Conservation (phyloP, 164 flowering plant species). For the Aristolochia californica region DNA sequence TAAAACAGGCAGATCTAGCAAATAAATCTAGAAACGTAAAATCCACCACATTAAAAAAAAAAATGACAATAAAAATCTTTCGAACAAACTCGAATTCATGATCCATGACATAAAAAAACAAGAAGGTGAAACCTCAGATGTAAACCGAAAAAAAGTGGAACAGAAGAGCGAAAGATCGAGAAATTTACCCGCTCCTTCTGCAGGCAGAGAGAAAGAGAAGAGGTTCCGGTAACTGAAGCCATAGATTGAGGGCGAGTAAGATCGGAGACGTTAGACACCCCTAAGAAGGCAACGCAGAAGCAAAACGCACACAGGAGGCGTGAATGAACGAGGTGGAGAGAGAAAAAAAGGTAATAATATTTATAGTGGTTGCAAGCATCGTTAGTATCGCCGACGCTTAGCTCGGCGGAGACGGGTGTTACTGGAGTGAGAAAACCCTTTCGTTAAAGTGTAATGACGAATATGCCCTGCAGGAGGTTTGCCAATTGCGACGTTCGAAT, state of each 20-base stretch:
- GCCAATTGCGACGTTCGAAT: too few species aligned
- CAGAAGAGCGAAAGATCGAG: neutral
- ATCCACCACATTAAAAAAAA: too few species aligned
- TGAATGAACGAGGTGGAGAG: neutral
- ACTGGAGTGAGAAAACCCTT: too few species aligned
- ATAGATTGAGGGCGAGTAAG: neutral
- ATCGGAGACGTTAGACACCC: neutral
- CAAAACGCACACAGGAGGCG: neutral
- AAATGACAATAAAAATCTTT: too few species aligned
- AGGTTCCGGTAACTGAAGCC: conserved; percentile 7
- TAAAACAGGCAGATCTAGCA: too few species aligned
- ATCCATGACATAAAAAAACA: neutral
- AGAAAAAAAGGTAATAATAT: neutral
- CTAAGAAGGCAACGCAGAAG: neutral
- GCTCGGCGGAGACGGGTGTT: neutral
- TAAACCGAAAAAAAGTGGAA: neutral
- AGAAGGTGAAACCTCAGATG: too few species aligned
- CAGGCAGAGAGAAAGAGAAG: neutral
- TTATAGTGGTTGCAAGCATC: neutral
- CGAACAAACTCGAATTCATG: too few species aligned
- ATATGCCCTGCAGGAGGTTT: neutral
- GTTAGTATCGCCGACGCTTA: neutral
- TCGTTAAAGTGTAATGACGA: neutral
- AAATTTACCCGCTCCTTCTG: conserved; percentile 3
- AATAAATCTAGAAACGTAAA: too few species aligned